Percentiles rank a stretch among this genome's conserved stretches.
These are phyloP conservation scores for Fremontodendron californicum DNA, from an alignment of 345 rosid species.

Conservation along the genomic window DNA sequence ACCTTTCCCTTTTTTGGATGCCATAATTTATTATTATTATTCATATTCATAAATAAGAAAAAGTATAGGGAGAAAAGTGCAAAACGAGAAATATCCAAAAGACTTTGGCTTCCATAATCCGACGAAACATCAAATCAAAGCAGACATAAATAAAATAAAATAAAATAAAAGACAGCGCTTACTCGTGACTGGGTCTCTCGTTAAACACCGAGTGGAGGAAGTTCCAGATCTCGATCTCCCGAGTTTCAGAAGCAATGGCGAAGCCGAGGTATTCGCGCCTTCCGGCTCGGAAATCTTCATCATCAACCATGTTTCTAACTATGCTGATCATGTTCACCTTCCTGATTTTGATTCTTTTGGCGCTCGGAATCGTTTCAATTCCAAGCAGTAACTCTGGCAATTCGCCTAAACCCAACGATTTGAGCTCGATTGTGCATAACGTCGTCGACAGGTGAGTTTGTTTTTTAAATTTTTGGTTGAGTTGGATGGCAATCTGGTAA, in stretches of 20 bases:
- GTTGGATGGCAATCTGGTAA: constrained; percentile 12
- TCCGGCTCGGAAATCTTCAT: constrained; percentile 52
- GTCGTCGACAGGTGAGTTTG: constrained; percentile 31
- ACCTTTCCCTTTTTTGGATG: too few species aligned
- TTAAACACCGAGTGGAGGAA: not conserved
- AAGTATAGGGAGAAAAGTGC: not conserved
- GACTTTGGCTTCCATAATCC: not conserved
- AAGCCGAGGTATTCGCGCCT: constrained; percentile 55
- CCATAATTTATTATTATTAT: too few species aligned
- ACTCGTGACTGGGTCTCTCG: not conserved
- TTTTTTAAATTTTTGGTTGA: not conserved
- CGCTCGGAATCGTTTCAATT: constrained; percentile 64
- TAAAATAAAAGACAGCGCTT: not conserved
- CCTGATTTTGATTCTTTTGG: constrained; percentile 63
- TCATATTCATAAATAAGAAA: not conserved
- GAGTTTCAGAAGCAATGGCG: constrained; percentile 37
- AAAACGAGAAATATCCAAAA: not conserved
- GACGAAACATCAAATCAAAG: not conserved
- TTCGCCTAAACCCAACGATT: constrained; percentile 63
- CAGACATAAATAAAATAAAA: not conserved
- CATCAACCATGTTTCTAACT: constrained; percentile 49
- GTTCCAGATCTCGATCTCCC: constrained; percentile 10
- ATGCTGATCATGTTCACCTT: constrained; percentile 57
- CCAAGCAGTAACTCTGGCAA: constrained; percentile 50
- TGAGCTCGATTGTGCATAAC: constrained; percentile 59